A percentile compares a stretch with the other conserved stretches of the same genome.
phyloP scores from a whole-genome alignment of 2,329 filamentous ascomycete species.

The Xenoacremonium recifei region DNA sequence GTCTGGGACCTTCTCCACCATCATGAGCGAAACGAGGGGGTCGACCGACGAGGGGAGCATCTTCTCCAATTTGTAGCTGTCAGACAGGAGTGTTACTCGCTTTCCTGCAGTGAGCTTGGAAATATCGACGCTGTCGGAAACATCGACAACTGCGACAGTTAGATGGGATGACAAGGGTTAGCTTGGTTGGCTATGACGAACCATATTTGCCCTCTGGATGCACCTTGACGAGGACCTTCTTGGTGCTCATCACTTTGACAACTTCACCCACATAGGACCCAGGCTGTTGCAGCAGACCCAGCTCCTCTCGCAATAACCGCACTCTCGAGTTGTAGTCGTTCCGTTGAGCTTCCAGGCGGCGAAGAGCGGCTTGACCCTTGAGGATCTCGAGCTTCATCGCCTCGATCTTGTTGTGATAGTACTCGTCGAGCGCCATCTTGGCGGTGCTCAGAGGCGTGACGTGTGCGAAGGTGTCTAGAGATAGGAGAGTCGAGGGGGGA shows the following conservation, averaged over 20 bases:
- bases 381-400: slow-evolving; percentile 99
- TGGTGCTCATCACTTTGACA: slow-evolving; percentile 99
- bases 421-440: slow-evolving; percentile 97
- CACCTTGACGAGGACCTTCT: slow-evolving; percentile 98
- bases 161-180: slow-evolving; percentile 2
- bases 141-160: slow-evolving; percentile 74
- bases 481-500: slow-evolving; percentile 10
- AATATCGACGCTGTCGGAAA: slow-evolving; percentile 91
- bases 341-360: slow-evolving; percentile 92
- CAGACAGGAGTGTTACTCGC: slow-evolving; percentile 92
- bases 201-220: slow-evolving; percentile 99
- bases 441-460: slow-evolving; percentile 29
- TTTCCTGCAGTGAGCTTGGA: slow-evolving; percentile 95
- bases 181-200: slow-evolving; percentile 48
- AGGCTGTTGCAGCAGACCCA: slow-evolving; percentile 92
- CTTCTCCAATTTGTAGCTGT: slow-evolving; percentile 98
- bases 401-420: slow-evolving; percentile 99
- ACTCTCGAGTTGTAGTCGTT: slow-evolving; percentile 99
- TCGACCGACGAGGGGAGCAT: slow-evolving; percentile 98
- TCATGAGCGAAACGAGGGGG: slow-evolving; percentile 98
- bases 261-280: slow-evolving; percentile 98
- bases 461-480: slow-evolving; percentile 3
- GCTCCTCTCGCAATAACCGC: slow-evolving; percentile 88
- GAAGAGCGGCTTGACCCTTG: slow-evolving; percentile 92
- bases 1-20: slow-evolving; percentile 99